A percentile compares a stretch with the other conserved stretches of the same genome.
Conservation (phyloP, 225 moss, liverwort and hornwort species). For the Polytrichum commune region DNA sequence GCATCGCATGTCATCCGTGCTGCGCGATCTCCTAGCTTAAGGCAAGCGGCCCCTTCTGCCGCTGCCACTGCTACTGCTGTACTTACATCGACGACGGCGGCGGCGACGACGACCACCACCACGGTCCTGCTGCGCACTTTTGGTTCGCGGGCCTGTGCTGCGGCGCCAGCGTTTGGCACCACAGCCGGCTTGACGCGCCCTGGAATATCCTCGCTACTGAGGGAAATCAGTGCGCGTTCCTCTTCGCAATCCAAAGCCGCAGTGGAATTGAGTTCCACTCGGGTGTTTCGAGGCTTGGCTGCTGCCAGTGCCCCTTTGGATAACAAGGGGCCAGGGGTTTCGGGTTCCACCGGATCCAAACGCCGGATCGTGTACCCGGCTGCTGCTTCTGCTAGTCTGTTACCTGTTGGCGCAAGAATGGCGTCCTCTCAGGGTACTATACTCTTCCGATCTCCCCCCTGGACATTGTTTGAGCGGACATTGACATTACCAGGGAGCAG, state of each 20-base stretch:
- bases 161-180: neutral
- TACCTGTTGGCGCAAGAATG: slow-evolving; percentile 25
- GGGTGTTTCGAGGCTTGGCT: slow-evolving; percentile 18
- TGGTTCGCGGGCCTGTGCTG: slow-evolving; percentile 14
- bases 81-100: too few relatives aligned
- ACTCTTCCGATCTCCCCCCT: neutral
- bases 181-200: slow-evolving; percentile 13
- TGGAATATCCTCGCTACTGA: neutral
- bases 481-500: too few relatives aligned
- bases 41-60: slow-evolving; percentile 21
- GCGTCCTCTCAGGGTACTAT: slow-evolving; percentile 34
- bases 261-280: slow-evolving; percentile 5
- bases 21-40: neutral
- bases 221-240: neutral
- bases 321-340: neutral
- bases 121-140: neutral
- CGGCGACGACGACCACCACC: neutral
- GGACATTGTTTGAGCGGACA: too few relatives aligned
- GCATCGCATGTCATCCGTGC: slow-evolving; percentile 1
- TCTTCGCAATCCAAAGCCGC: neutral
- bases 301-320: slow-evolving; percentile 11
- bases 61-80: slow-evolving; percentile 7
- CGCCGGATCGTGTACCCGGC: neutral
- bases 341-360: neutral
- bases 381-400: neutral